A percentile compares a stretch with the other conserved stretches of the same genome.
phyloP scores from a whole-genome alignment of 768 basidiomycete genomes.

The Pluteus cervinus region DNA sequence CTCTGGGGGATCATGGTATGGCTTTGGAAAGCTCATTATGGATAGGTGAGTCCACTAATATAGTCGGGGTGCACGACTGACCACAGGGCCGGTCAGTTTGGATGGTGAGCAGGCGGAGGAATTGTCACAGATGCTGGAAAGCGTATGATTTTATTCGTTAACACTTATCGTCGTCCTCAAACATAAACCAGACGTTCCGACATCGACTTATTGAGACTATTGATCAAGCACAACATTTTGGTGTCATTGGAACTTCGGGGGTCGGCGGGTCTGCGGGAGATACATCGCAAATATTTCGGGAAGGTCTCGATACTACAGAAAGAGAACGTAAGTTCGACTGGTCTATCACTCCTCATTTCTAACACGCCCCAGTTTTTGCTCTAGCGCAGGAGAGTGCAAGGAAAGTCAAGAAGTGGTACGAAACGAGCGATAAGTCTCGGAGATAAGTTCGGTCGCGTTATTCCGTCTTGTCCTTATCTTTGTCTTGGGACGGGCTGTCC shows the following conservation, averaged over 20 bases:
- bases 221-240: conserved; percentile 89
- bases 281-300: conserved; percentile 70
- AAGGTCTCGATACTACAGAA: conserved; percentile 90
- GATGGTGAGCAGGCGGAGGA: conserved; percentile 69
- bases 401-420: conserved; percentile 80
- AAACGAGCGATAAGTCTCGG: conserved; percentile 49
- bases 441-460: conserved; percentile 31
- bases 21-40: conserved; percentile 82
- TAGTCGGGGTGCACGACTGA: conserved; percentile 2
- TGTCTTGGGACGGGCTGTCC: conserved; percentile 6
- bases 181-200: conserved; percentile 79
- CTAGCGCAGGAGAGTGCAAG: conserved; percentile 80
- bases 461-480: conserved; percentile 12
- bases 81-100: conserved; percentile 39
- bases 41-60: conserved; percentile 49
- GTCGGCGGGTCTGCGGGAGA: conserved; percentile 48
- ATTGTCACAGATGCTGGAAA: conserved; percentile 65
- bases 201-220: conserved; percentile 71
- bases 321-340: conserved; percentile 63
- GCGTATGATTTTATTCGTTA: conserved; percentile 45
- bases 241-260: conserved; percentile 56
- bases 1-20: conserved; percentile 87
- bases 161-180: no score
- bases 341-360: conserved; percentile 5
- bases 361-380: conserved; percentile 64